phyloP scores from a whole-genome alignment of 495 filamentous ascomycete species.

The Monascus purpureus region DNA sequence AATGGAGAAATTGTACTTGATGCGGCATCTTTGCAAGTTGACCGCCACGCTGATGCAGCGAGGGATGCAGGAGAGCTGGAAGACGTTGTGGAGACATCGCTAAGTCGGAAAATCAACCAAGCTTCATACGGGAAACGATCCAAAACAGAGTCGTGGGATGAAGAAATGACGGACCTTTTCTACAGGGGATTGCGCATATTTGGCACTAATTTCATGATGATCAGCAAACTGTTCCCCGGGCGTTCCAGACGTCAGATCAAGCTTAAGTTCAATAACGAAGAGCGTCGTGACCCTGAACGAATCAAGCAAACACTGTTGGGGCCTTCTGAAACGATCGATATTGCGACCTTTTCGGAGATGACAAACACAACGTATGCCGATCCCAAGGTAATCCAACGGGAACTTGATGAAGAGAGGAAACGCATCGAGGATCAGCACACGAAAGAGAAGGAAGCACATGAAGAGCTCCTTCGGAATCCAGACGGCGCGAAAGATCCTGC shows the following conservation, averaged over 20 bases:
- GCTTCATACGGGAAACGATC: conserved; percentile 57
- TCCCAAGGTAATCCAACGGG: conserved; percentile 40
- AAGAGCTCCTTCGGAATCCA: conserved; percentile 35
- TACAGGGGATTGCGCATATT: conserved; percentile 75
- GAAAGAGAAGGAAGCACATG: conserved; percentile 39
- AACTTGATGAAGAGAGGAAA: conserved; percentile 59
- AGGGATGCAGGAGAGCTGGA: conserved; percentile 43
- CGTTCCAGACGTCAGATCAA: conserved; percentile 70
- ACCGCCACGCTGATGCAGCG: conserved; percentile 57
- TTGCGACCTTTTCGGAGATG: conserved; percentile 51
- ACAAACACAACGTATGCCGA: conserved; percentile 41
- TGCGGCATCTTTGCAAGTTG: conserved; percentile 58
- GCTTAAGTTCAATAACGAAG: conserved; percentile 85
- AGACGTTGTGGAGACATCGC: conserved; percentile 62
- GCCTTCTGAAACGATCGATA: conserved; percentile 43
- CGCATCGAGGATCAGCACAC: conserved; percentile 51
- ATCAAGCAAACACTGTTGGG: conserved; percentile 56
- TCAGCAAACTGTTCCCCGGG: conserved; percentile 67
- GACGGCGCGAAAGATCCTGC: conserved; percentile 17
- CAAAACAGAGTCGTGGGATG: conserved; percentile 62
- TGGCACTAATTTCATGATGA: conserved; percentile 86
- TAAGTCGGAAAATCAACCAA: conserved; percentile 64
- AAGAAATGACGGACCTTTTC: conserved; percentile 66
- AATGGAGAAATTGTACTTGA: conserved; percentile 79
- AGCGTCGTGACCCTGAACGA: conserved; percentile 53